These are phyloP conservation scores for Vigna nakashimae DNA, from an alignment of 306 rosid genomes.

Conservation along the genomic window DNA sequence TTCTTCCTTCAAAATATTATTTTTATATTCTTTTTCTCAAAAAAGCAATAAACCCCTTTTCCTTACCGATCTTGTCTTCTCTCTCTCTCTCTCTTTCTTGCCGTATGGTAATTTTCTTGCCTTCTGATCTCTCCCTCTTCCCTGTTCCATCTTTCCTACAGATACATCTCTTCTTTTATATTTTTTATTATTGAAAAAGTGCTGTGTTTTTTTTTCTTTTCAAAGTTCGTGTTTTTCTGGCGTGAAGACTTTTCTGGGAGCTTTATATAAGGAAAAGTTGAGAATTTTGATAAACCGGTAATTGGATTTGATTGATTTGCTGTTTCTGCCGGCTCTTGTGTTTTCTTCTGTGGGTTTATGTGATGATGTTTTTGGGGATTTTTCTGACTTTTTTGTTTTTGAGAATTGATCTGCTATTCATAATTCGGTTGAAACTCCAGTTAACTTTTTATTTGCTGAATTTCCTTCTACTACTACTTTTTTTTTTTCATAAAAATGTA, in stretches of 20 bases:
- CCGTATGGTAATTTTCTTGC: slow-evolving; percentile 53
- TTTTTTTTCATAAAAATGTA: slow-evolving; percentile 25
- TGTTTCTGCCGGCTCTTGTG: slow-evolving; percentile 29
- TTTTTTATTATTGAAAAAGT: slow-evolving; percentile 3
- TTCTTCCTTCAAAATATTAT: slow-evolving; percentile 23
- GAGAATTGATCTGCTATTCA: slow-evolving; percentile 43
- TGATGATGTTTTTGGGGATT: slow-evolving; percentile 17
- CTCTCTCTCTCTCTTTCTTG: slow-evolving; percentile 40
- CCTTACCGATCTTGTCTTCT: slow-evolving; percentile 56
- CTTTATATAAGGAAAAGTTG: slow-evolving; percentile 40
- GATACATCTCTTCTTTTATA: slow-evolving; percentile 8
- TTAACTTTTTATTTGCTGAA: slow-evolving; percentile 30
- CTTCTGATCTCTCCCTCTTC: slow-evolving; percentile 32
- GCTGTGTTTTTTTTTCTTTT: background rate
- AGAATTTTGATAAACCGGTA: slow-evolving; percentile 34
- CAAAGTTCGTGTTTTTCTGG: slow-evolving; percentile 41
- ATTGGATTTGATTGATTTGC: slow-evolving; percentile 38
- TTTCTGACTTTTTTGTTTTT: slow-evolving; percentile 34
- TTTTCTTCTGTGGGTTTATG: slow-evolving; percentile 23
- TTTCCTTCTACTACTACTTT: background rate
- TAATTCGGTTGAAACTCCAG: slow-evolving; percentile 22
- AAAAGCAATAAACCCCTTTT: slow-evolving; percentile 44
- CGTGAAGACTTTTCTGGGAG: slow-evolving; percentile 41
- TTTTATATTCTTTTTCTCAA: slow-evolving; percentile 28
- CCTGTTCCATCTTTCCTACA: slow-evolving; percentile 25